Conservation (phyloP, 768 basidiomycete genomes). For the Tulasnella sp. region DNA sequence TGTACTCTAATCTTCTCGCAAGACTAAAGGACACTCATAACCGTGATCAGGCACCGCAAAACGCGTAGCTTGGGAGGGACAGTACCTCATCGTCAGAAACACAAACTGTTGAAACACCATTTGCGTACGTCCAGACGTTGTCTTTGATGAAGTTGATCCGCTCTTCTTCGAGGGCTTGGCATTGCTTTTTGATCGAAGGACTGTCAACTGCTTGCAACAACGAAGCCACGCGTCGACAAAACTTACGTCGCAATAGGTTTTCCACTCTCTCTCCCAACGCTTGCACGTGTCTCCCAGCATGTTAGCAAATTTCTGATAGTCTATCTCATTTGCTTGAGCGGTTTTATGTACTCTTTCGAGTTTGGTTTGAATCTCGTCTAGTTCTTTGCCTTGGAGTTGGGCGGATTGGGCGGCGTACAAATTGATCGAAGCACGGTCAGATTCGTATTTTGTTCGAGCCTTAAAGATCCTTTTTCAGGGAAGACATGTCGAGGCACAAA, state of each 20-base stretch:
- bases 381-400: slow-evolving; percentile 88
- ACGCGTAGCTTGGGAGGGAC: slow-evolving; percentile 28
- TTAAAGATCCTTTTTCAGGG: neutral
- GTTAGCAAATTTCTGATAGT: slow-evolving; percentile 82
- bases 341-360: slow-evolving; percentile 87
- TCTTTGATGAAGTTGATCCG: slow-evolving; percentile 92
- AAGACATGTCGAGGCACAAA: neutral
- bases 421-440: slow-evolving; percentile 92
- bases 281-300: slow-evolving; percentile 74
- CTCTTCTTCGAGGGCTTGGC: slow-evolving; percentile 95
- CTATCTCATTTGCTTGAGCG: slow-evolving; percentile 86
- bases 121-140: slow-evolving; percentile 94
- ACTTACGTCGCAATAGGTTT: slow-evolving; percentile 78
- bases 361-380: slow-evolving; percentile 85
- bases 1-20: slow-evolving; percentile 87
- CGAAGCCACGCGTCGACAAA: neutral
- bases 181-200: slow-evolving; percentile 47
- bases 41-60: neutral
- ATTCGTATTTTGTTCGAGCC: slow-evolving; percentile 91
- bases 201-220: neutral
- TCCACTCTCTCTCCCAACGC: slow-evolving; percentile 95
- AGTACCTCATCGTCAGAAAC: slow-evolving; percentile 94
- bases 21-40: slow-evolving; percentile 56
- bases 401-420: slow-evolving; percentile 89
- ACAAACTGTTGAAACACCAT: slow-evolving; percentile 91